Base-by-base conservation (phyloP, 495 filamentous ascomycete genomes). In the Penicillium herquei region DNA sequence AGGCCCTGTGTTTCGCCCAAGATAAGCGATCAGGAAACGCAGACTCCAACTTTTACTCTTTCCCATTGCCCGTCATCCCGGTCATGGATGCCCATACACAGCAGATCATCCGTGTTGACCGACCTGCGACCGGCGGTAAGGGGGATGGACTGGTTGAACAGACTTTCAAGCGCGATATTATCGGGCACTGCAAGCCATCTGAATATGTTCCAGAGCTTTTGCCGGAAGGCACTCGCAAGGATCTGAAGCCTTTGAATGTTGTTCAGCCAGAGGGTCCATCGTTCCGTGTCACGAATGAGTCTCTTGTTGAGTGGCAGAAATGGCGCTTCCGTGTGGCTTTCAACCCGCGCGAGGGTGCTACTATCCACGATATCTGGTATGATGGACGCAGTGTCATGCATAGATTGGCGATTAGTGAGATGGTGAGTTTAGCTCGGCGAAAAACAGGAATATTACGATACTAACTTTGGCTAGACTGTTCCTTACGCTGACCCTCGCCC, bases 191-290 rank as follows among this genome's bases (percentile, higher is more conserved):
- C 58, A 76, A 72, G 51, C 58, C 62, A 9, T 75, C 75, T 0
- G 91, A 96, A 66, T 96, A 96, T 59, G 80, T 78, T 2, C 75
- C 75, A 0, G 90, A 94, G 60, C 66, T 81, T 14, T 84, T 92
- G 43, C 62, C 70, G 0, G 62, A 70, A 8, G 73, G 79, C 8
- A 78, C 91, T n/a, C 67, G 79, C 35, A 81, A 80, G 65, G 82
- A 91, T 64, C 69, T 94, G 39, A 94, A 93, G 70, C 89, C 90
- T 3, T 70, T 93, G 55, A 87, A 87, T 33, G 83, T 96, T 0
- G 71, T 86, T 11, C 91, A 96, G 63, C 90, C 90, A 0, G 83
- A 93, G 49, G 91, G 91, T 1, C 84, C 85, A 6, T 90, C 87
- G 5, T 96, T 96, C 74, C 69, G 59, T 8, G 75, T 78, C 16